phyloP scores from a whole-genome alignment of 1,284 basidiomycete species.

The Phellopilus nigrolimitatus region DNA sequence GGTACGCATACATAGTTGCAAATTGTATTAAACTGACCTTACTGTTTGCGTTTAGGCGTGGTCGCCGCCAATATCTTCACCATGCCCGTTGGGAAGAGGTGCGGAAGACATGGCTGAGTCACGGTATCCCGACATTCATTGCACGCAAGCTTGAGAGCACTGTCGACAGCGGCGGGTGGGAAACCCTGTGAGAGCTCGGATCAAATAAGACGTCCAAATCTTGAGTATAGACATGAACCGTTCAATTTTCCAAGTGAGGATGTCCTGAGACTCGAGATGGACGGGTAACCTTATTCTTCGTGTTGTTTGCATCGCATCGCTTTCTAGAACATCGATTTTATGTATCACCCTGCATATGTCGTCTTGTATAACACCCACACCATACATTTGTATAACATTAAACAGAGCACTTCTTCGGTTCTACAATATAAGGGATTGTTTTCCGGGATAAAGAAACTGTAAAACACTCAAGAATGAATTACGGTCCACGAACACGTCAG shows the following conservation, averaged over 20 bases:
- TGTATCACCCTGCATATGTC: too few species aligned
- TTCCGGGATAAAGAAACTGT: too few species aligned
- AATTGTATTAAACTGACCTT: neutral
- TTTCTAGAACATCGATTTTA: too few species aligned
- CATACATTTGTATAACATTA: too few species aligned
- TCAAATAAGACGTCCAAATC: neutral
- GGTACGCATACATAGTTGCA: conserved; percentile 61
- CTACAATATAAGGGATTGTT: too few species aligned
- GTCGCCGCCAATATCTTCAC: conserved; percentile 86
- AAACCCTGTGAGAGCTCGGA: conserved; percentile 58
- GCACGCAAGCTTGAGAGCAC: conserved; percentile 86
- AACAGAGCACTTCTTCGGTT: too few species aligned
- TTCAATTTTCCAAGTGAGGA: neutral
- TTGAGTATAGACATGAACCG: neutral
- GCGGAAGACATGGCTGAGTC: conserved; percentile 84
- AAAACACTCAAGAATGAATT: too few species aligned
- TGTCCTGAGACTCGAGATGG: too few species aligned
- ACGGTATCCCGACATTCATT: conserved; percentile 87
- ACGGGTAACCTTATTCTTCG: neutral
- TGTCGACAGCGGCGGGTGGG: conserved; percentile 92
- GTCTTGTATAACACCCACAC: too few species aligned
- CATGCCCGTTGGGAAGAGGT: conserved; percentile 88
- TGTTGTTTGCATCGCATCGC: too few species aligned
- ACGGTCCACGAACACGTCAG: too few species aligned
- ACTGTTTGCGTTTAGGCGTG: conserved; percentile 49